A percentile compares a stretch with the other conserved stretches of the same genome.
Conservation (phyloP, 805 yeast species). For the Hyphopichia homilentoma region DNA sequence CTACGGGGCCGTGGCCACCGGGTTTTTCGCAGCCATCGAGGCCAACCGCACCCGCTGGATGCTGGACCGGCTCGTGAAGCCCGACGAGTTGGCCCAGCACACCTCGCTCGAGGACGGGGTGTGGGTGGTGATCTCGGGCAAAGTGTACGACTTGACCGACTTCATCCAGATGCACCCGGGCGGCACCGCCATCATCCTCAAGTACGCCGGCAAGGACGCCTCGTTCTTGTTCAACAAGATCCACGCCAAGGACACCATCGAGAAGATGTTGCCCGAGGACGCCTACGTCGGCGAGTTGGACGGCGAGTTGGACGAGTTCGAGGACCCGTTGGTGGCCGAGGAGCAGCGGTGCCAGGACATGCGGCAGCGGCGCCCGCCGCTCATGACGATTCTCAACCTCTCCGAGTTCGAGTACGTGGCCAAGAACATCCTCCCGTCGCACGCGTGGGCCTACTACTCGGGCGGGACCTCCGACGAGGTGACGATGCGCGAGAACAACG, state of each 20-base stretch:
- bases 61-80: slow-evolving; percentile 1
- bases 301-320: slow-evolving; percentile 15
- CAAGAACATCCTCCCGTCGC: slow-evolving; percentile 22
- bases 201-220: slow-evolving; percentile 59
- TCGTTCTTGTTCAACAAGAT: slow-evolving; percentile 36
- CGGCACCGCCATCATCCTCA: slow-evolving; percentile 40
- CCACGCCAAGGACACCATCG: slow-evolving; percentile 26
- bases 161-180: slow-evolving; percentile 46
- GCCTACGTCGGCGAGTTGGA: slow-evolving; percentile 18
- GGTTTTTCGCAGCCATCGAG: slow-evolving; percentile 2
- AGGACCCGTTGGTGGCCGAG: slow-evolving; percentile 18
- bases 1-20: not conserved
- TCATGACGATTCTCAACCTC: slow-evolving; percentile 27
- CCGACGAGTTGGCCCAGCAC: slow-evolving; percentile 6
- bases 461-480: slow-evolving; percentile 51
- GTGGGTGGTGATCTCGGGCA: slow-evolving; percentile 29
- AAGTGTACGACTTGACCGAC: slow-evolving; percentile 30
- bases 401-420: slow-evolving; percentile 43
- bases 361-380: slow-evolving; percentile 20
- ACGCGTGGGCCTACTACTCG: slow-evolving; percentile 40
- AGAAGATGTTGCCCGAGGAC: slow-evolving; percentile 14
- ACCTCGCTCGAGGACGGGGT: slow-evolving; percentile 6
- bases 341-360: slow-evolving; percentile 12
- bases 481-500: slow-evolving; percentile 41
- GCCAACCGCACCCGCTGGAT: not conserved